Evolutionary conservation across 345 rosid species (phyloP).

Genomic region (Arabidopsis suecica): DNA sequence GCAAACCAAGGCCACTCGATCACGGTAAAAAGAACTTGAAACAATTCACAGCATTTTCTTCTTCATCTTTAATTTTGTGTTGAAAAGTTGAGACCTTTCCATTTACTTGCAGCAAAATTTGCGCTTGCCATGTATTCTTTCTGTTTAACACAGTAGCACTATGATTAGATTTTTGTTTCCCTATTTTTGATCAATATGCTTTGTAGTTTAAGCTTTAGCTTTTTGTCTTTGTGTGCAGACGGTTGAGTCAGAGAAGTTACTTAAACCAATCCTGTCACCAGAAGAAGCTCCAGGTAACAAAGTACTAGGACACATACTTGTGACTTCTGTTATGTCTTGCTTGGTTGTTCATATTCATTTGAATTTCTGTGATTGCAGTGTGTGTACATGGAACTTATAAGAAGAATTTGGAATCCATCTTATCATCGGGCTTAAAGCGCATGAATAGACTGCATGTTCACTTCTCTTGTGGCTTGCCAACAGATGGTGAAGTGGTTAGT

Average conservation of each 20-base stretch:
- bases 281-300: constrained; percentile 69
- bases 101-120: too few species aligned
- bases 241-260: constrained; percentile 77
- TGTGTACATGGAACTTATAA: too few species aligned
- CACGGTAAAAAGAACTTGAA: constrained; percentile 44
- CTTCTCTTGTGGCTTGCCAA: constrained; percentile 86
- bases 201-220: neutral
- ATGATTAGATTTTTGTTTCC: too few species aligned
- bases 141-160: too few species aligned
- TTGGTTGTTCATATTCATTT: neutral
- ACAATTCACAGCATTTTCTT: too few species aligned
- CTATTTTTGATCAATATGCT: neutral
- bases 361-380: too few species aligned
- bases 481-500: constrained; percentile 81
- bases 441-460: constrained; percentile 89
- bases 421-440: constrained; percentile 76
- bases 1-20: constrained; percentile 97
- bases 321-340: neutral
- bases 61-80: too few species aligned
- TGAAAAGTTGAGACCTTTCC: too few species aligned
- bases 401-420: neutral
- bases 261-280: constrained; percentile 70
- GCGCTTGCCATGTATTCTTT: too few species aligned
- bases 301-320: neutral
- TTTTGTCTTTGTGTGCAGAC: constrained; percentile 51